Conservation (phyloP, 1,284 basidiomycete species). For the Sanghuangporus baumii region DNA sequence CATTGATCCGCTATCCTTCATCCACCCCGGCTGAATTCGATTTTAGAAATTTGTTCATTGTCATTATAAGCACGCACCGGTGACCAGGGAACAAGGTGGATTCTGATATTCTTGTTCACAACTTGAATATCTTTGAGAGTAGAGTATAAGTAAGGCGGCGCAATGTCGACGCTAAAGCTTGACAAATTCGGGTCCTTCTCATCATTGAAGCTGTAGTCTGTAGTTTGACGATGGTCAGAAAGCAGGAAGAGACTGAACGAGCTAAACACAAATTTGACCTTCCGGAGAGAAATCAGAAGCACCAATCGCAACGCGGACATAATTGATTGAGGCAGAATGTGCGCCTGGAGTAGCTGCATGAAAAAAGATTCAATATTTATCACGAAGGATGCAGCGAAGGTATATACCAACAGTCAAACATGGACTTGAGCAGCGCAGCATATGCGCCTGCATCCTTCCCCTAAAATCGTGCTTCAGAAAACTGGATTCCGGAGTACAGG, state of each 20-base stretch:
- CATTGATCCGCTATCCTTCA: conserved; percentile 42
- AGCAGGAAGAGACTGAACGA: background rate
- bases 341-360: conserved; percentile 11
- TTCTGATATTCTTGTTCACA: conserved; percentile 36
- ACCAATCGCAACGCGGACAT: conserved; percentile 18
- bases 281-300: conserved; percentile 18
- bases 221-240: background rate
- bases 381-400: background rate
- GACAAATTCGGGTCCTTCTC: conserved; percentile 10
- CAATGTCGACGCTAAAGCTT: conserved; percentile 13
- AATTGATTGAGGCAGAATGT: conserved; percentile 17
- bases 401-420: conserved; percentile 13
- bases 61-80: conserved; percentile 30
- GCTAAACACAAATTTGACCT: background rate
- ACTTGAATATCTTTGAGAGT: conserved; percentile 15
- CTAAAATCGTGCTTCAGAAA: conserved; percentile 2
- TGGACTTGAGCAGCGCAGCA: conserved; percentile 6
- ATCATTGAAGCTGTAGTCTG: conserved; percentile 18
- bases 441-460: conserved; percentile 3
- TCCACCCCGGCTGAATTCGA: conserved; percentile 42
- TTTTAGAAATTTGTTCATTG: background rate
- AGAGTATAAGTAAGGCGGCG: conserved; percentile 13
- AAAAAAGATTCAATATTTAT: background rate
- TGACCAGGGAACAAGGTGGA: conserved; percentile 47
- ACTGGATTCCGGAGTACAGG: background rate